A percentile compares a stretch with the other conserved stretches of the same genome.
Evolutionary conservation across 805 yeast genomes (phyloP).

Genomic region (Danielozyma ontarioensis): DNA sequence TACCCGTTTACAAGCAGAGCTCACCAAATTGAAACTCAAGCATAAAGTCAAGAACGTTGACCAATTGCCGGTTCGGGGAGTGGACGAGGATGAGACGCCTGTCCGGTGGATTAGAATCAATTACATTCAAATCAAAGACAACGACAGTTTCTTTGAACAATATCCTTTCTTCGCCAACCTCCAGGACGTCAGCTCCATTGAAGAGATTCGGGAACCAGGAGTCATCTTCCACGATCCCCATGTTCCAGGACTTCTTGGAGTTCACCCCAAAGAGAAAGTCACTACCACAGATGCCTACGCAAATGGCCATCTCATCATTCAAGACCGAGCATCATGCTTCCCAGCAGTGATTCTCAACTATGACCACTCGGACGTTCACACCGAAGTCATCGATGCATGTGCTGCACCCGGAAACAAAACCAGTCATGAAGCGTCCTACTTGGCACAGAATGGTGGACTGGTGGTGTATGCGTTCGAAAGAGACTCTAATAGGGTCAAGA

Average conservation of each 20-base stretch:
- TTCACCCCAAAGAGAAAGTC: conserved; percentile 70
- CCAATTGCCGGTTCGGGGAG: conserved; percentile 39
- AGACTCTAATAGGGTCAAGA: conserved; percentile 66
- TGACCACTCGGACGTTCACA: conserved; percentile 48
- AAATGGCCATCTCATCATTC: conserved; percentile 78
- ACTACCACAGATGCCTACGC: conserved; percentile 65
- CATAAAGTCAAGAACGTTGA: conserved; percentile 55
- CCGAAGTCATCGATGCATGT: conserved; percentile 80
- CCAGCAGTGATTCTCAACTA: conserved; percentile 76
- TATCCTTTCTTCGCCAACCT: conserved; percentile 36
- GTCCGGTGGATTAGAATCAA: conserved; percentile 80
- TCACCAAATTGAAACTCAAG: conserved; percentile 70
- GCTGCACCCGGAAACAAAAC: conserved; percentile 99
- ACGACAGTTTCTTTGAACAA: conserved; percentile 34
- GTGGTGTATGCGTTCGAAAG: conserved; percentile 84
- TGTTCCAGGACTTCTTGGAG: conserved; percentile 75
- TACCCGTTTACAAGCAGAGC: conserved; percentile 77
- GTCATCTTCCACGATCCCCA: conserved; percentile 66
- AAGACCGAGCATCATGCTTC: conserved; percentile 95
- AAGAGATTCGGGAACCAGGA: conserved; percentile 38
- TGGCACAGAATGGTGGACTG: conserved; percentile 24
- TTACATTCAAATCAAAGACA: conserved; percentile 41
- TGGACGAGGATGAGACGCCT: conserved; percentile 62
- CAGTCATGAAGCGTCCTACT: conserved; percentile 76
- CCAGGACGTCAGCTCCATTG: conserved; percentile 40